Conservation (phyloP, 208 protist genomes). For the Naegleria fowleri region DNA sequence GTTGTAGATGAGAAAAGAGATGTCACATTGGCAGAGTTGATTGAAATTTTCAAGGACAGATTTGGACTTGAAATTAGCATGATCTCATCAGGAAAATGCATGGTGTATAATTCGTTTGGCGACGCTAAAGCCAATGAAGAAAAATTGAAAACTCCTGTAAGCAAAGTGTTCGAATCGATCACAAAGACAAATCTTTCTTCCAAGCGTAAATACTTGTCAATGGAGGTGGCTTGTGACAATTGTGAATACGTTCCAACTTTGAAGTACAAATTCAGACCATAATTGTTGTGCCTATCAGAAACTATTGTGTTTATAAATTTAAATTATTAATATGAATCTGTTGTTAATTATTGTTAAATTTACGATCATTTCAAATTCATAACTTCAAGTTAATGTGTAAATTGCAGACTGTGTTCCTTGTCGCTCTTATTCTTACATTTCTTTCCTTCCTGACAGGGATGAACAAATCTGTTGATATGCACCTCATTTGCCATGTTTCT, state of each 20-base stretch:
- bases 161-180: constrained; percentile 34
- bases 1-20: constrained; percentile 84
- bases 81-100: constrained; percentile 55
- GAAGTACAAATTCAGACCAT: constrained; percentile 43
- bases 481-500: background rate
- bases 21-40: constrained; percentile 83
- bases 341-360: too few species aligned
- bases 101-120: constrained; percentile 55
- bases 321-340: too few species aligned
- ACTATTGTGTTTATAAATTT: too few species aligned
- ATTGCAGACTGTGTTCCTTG: background rate
- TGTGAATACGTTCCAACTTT: constrained; percentile 54
- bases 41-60: constrained; percentile 68
- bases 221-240: constrained; percentile 55
- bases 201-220: constrained; percentile 53
- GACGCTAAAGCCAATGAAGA: constrained; percentile 36
- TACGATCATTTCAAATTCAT: too few species aligned
- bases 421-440: background rate
- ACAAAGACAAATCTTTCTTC: constrained; percentile 42
- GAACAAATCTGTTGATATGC: background rate
- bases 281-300: too few species aligned
- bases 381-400: background rate
- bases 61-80: constrained; percentile 84
- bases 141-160: constrained; percentile 40
- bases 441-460: background rate